Base-by-base conservation (phyloP, 495 filamentous ascomycete species). In the Penicillium samsonianum region DNA sequence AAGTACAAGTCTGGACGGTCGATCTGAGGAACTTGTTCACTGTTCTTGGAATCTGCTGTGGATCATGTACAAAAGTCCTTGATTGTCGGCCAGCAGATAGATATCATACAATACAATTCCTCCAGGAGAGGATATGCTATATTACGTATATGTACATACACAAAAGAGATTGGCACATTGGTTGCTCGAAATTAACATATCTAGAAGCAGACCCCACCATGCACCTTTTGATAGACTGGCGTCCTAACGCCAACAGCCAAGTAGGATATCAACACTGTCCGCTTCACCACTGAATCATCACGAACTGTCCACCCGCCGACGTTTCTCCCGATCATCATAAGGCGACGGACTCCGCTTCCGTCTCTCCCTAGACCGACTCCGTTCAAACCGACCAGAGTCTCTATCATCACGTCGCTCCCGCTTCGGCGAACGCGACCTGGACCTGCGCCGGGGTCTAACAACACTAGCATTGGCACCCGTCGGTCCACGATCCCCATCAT, bases 311-410 rank as follows among this genome's bases (percentile, higher is more conserved):
- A 87, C 76, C 58, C 80, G 84, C 49, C 86, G 81, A 59, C 88
- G 82, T 68, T 90, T 90, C 54, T 90, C 88, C 33, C 82, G 79
- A 64, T 87, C 82, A 23, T 74, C 68, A 59, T 86, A 82, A 8
- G 80, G 80, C 22, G 87, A 89, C 10, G 80, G 82, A 51, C 84
- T 87, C 46, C 88, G 77, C 68, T 89, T 90, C 57, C 84, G 73
- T 23, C 83, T 77, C 60, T 84, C 78, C 50, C 78, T 63, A n/a
- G 80, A 78, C 53, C 82, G 74, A 49, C 70, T 67, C 28, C 69
- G 65, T 43, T 69, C 52, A 19, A 28, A 40, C 14, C 42, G 42
- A 26, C 52, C 31, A 0, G 20, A 19, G 9, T 55, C 53, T 12
- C 53, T 31, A 38, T 53, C 68, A 28, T 61, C 52, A n/a, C 53